These are phyloP conservation scores for Juglanconis juglandina DNA, from an alignment of 2,329 filamentous ascomycete genomes.

Conservation along the genomic window DNA sequence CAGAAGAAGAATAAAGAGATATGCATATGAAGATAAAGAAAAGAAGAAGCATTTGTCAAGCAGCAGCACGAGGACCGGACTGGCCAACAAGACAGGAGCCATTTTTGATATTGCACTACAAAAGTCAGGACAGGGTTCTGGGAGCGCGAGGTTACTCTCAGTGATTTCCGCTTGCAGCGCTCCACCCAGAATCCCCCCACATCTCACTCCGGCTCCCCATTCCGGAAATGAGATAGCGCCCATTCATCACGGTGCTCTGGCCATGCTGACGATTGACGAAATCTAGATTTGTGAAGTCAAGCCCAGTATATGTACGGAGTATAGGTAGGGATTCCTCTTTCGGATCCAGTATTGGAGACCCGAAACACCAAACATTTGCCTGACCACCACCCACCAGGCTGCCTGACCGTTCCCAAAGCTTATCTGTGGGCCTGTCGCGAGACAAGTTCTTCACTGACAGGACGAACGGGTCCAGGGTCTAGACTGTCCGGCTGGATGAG, in stretches of 20 bases:
- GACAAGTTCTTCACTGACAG: background rate
- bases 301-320: background rate
- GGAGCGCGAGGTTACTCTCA: background rate
- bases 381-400: too few species aligned
- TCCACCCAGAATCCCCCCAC: background rate
- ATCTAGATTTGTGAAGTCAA: background rate
- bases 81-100: too few species aligned
- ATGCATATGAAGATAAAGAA: too few species aligned
- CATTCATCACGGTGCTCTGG: background rate
- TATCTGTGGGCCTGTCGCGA: too few species aligned
- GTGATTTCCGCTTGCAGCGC: background rate
- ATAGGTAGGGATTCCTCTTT: background rate
- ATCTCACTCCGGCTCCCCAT: background rate
- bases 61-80: background rate
- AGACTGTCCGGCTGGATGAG: too few species aligned
- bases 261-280: background rate
- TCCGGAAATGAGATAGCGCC: background rate
- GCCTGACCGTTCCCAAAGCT: too few species aligned
- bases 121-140: background rate
- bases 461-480: background rate
- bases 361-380: background rate
- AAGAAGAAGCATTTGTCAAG: background rate
- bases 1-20: too few species aligned
- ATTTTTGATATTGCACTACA: background rate
- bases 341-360: too few species aligned